Conservation (phyloP, 2,329 filamentous ascomycete genomes). For the Penicillium sp. region DNA sequence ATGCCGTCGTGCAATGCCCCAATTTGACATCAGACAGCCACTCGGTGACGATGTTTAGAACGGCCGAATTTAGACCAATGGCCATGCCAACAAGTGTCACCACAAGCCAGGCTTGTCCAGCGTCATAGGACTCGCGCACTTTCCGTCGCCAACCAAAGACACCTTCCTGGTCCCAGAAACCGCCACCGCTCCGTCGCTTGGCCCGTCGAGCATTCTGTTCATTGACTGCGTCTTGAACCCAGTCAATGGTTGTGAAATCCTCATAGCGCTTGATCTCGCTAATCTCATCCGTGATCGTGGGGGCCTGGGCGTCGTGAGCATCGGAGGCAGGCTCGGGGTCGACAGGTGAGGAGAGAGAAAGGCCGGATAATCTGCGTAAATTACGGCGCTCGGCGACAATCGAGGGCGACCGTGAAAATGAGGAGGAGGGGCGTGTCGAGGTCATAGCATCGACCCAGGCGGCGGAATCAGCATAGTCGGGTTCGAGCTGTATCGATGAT, state of each 20-base stretch:
- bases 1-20: constrained; percentile 92
- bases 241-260: constrained; percentile 96
- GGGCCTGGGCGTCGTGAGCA: constrained; percentile 55
- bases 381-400: constrained; percentile 36
- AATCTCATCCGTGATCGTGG: constrained; percentile 88
- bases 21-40: constrained; percentile 96
- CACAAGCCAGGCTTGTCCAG: constrained; percentile 96
- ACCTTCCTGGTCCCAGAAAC: constrained; percentile 68
- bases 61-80: constrained; percentile 89
- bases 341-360: constrained; percentile 53
- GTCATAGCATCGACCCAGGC: constrained; percentile 44
- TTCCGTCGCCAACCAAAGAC: constrained; percentile 78
- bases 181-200: constrained; percentile 69
- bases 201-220: constrained; percentile 82
- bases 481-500: constrained; percentile 18
- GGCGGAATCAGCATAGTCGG: constrained; percentile 33
- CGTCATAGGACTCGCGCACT: constrained; percentile 85
- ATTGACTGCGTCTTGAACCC: constrained; percentile 95
- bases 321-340: constrained; percentile 61
- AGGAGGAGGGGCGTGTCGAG: constrained; percentile 39
- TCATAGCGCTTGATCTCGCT: constrained; percentile 98
- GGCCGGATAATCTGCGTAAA: constrained; percentile 53
- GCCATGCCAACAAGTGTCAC: constrained; percentile 88
- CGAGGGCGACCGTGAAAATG: constrained; percentile 34
- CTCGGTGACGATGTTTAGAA: constrained; percentile 93